Evolutionary conservation across 805 yeast species (phyloP).

Genomic region (Kluyveromyces wickerhamii): DNA sequence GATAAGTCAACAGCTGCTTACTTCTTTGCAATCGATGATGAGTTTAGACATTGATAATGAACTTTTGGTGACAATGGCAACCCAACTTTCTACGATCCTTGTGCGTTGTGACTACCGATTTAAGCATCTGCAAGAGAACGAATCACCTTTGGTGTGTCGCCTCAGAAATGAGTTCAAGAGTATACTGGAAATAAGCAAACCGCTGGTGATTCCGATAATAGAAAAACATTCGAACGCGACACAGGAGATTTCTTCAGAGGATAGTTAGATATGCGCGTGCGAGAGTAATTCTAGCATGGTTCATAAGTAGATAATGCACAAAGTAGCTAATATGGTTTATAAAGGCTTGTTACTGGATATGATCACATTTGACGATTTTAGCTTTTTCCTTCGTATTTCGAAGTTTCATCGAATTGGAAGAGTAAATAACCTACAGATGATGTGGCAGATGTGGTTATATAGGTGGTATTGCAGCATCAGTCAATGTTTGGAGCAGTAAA

Average conservation of each 20-base stretch:
- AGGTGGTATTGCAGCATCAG: no score
- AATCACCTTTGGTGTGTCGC: constrained; percentile 24
- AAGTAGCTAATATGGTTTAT: no score
- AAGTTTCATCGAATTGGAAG: no score
- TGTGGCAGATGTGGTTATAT: no score
- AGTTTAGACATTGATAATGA: neutral
- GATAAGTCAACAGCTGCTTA: neutral
- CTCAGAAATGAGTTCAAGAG: constrained; percentile 26
- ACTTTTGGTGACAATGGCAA: constrained; percentile 1
- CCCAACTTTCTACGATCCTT: neutral
- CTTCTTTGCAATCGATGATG: constrained; percentile 4
- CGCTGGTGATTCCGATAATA: constrained; percentile 5
- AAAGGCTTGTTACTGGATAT: neutral
- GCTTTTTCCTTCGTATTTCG: no score
- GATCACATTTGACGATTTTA: neutral
- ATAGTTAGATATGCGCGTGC: no score
- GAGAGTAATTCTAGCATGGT: no score
- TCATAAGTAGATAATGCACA: no score
- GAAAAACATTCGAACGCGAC: constrained; percentile 1
- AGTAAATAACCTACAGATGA: no score
- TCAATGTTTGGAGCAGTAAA: constrained; percentile 11
- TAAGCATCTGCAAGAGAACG: constrained; percentile 5
- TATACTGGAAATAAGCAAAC: constrained; percentile 10
- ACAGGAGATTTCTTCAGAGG: no score
- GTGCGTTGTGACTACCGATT: constrained; percentile 3